Conservation (phyloP, 805 yeast species). For the Jamesozyma hellenica region DNA sequence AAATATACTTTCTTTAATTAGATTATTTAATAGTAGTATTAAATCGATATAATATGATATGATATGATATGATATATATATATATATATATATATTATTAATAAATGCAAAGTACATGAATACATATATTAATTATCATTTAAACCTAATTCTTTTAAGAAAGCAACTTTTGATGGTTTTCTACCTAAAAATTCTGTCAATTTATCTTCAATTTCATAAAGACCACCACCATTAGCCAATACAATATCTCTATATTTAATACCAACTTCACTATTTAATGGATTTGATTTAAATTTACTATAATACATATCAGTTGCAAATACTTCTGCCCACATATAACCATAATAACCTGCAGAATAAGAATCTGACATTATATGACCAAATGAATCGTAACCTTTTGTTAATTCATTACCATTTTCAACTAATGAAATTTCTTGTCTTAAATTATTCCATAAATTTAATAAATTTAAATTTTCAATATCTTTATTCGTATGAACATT, state of each 20-base stretch:
- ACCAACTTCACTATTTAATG: conserved; percentile 55
- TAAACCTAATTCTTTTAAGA: conserved; percentile 56
- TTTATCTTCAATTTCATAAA: conserved; percentile 56
- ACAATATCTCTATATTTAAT: conserved; percentile 59
- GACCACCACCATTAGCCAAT: conserved; percentile 60
- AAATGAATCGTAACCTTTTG: conserved; percentile 67
- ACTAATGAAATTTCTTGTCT: conserved; percentile 54
- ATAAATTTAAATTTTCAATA: conserved; percentile 38
- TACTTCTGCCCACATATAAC: conserved; percentile 77
- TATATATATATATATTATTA: conserved; percentile 1
- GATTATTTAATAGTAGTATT: conserved; percentile 10
- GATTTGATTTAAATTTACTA: conserved; percentile 55
- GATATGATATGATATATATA: not conserved
- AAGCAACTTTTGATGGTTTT: conserved; percentile 63
- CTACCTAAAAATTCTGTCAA: conserved; percentile 63
- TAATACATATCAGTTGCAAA: conserved; percentile 78
- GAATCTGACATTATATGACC: conserved; percentile 76
- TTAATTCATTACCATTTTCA: conserved; percentile 41
- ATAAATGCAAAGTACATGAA: not conserved
- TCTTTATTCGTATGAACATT: conserved; percentile 48
- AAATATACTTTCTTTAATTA: conserved; percentile 14
- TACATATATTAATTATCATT: conserved; percentile 1
- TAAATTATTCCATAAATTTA: conserved; percentile 52
- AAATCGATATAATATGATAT: not conserved
- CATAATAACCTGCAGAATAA: conserved; percentile 79